These are phyloP conservation scores for Pachyrhizus erosus DNA, from an alignment of 306 rosid genomes.

Conservation along the genomic window DNA sequence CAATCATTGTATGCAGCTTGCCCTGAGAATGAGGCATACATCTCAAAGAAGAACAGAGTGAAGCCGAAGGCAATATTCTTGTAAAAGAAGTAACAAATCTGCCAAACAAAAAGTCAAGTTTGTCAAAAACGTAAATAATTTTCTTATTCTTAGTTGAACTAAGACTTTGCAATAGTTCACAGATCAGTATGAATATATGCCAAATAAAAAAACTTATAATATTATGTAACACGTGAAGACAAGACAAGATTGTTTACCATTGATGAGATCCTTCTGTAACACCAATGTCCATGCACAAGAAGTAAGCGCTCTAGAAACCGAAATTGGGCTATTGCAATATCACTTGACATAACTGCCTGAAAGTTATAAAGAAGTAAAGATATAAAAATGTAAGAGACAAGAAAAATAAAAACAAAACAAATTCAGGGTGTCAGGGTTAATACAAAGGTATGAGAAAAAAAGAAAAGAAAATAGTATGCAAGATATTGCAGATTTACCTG, in stretches of 20 bases:
- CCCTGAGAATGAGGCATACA: slow-evolving; percentile 89
- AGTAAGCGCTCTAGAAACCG: slow-evolving; percentile 89
- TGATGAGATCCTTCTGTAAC: slow-evolving; percentile 95
- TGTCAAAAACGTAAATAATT: slow-evolving; percentile 30
- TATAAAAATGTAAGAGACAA: slow-evolving; percentile 4
- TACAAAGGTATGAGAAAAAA: neutral
- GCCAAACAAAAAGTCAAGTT: slow-evolving; percentile 45
- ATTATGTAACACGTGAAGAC: slow-evolving; percentile 2
- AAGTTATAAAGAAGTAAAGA: slow-evolving; percentile 43
- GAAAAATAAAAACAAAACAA: neutral
- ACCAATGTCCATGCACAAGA: slow-evolving; percentile 99
- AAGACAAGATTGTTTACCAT: slow-evolving; percentile 68
- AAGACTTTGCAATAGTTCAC: slow-evolving; percentile 15
- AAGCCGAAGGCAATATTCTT: slow-evolving; percentile 90
- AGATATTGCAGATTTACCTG: slow-evolving; percentile 65
- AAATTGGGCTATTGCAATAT: slow-evolving; percentile 95
- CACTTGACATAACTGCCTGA: slow-evolving; percentile 99
- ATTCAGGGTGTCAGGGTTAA: slow-evolving; percentile 13
- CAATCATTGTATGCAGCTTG: slow-evolving; percentile 88
- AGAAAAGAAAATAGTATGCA: neutral
- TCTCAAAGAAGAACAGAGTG: slow-evolving; percentile 84
- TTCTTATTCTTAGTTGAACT: neutral
- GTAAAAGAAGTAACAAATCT: slow-evolving; percentile 99
- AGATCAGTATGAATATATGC: neutral
- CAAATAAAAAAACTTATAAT: neutral